These are phyloP conservation scores for Tilletia walkeri DNA, from an alignment of 1,284 basidiomycete species.

Conservation along the genomic window DNA sequence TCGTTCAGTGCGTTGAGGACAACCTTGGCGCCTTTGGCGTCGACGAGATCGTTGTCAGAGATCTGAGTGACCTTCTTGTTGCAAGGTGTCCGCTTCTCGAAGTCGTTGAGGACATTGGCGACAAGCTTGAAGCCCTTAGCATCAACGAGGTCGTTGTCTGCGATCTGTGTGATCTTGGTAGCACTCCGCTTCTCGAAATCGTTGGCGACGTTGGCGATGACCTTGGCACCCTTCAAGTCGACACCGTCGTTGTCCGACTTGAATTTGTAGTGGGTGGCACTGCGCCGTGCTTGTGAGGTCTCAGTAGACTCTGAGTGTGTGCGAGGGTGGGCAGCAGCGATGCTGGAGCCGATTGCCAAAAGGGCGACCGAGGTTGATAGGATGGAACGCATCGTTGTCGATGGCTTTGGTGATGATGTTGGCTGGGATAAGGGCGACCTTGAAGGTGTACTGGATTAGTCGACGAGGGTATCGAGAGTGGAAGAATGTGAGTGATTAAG, in stretches of 20 bases:
- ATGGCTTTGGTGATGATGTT: background rate
- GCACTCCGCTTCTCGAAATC: background rate
- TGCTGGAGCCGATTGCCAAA: slow-evolving; percentile 9
- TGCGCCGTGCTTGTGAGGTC: background rate
- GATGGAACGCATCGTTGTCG: slow-evolving; percentile 9
- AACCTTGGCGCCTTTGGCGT: background rate
- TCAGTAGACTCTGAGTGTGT: background rate
- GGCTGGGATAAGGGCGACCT: background rate
- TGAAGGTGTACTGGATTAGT: background rate
- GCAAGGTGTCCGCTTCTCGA: background rate
- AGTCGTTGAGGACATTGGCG: background rate
- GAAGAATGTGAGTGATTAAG: background rate
- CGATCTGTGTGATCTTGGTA: too few species aligned
- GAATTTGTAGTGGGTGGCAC: background rate
- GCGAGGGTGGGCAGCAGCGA: slow-evolving; percentile 15
- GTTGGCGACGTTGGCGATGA: slow-evolving; percentile 2
- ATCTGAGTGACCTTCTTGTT: background rate
- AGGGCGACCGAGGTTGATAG: slow-evolving; percentile 5
- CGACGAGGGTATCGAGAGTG: background rate
- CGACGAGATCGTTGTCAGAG: background rate
- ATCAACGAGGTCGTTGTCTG: too few species aligned
- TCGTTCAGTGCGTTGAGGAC: background rate
- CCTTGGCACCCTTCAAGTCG: background rate
- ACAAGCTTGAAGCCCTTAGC: too few species aligned
- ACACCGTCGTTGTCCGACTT: background rate